Evolutionary conservation across 768 basidiomycete genomes (phyloP), one percentile per base, ranked within the genome.

Genomic region (Lepiota subincarnata): DNA sequence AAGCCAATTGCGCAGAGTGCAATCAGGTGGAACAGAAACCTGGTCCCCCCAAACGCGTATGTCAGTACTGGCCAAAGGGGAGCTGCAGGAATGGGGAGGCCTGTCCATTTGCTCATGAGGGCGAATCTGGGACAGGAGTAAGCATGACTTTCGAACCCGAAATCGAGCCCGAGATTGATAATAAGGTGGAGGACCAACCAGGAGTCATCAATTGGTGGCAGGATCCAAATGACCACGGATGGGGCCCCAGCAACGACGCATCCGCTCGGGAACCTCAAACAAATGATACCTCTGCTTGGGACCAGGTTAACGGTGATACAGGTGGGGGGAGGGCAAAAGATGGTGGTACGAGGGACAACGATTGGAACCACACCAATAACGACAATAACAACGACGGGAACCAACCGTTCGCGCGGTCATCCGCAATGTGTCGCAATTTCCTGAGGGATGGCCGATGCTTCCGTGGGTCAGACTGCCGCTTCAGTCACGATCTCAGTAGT

Each of bases 51-150:
- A 26, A 50, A 6, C 56, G 50, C 19, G 54, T 56, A 34, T 75
- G 74, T 57, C 55, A 55, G 24, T 75, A 72, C 50, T 74, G 68
- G 55, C 64, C 67, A 6, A 52, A 66, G 13, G 71, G 73, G 11
- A 72, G 59, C 38, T 77, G 75, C 58, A 67, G 61, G 13, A 74
- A 77, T 55, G 73, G 72, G 14, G 64, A 60, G 20, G 37, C 53
- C 10, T 77, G 75, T 51, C 70, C 71, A 19, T 77, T 64, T 50
- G 54, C 56, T 14, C 73, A 75, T 39, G 48, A 61, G 2, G 64
- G 65, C 10, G 61, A 48, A 34, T 36, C 31, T 41, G 53, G 45
- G n/a, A 6, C 24, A 14, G 13, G 37, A 22, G 22, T 19, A 38
- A 40, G 24, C 16, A 28, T 13, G 37, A 53, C 47, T 4, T 11